Evolutionary conservation across 306 rosid genomes (phyloP).

Genomic region (Sindora glabra): DNA sequence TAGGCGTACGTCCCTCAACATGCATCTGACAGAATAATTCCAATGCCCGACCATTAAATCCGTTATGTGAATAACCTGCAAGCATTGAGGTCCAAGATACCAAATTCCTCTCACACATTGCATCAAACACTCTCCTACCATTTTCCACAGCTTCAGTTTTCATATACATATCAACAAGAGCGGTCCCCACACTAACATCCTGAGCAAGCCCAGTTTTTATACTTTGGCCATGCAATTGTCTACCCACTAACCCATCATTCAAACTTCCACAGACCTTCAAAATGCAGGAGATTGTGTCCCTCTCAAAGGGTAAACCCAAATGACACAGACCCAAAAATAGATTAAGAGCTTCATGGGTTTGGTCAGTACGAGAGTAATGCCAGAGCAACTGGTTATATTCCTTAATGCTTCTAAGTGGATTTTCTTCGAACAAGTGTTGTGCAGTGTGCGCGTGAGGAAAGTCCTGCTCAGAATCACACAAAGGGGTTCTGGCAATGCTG

Average conservation of each 20-base stretch:
- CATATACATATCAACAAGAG: constrained; percentile 86
- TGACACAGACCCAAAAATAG: constrained; percentile 30
- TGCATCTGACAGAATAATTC: constrained; percentile 48
- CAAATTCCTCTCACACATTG: constrained; percentile 61
- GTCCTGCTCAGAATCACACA: not conserved
- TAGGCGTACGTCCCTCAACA: constrained; percentile 44
- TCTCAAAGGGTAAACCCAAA: constrained; percentile 30
- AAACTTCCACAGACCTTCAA: constrained; percentile 48
- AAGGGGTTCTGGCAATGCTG: not conserved
- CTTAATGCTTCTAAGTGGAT: constrained; percentile 26
- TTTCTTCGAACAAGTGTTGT: constrained; percentile 51
- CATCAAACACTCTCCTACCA: constrained; percentile 68
- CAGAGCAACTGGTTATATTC: constrained; percentile 41
- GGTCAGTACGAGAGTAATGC: constrained; percentile 31
- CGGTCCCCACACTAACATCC: constrained; percentile 65
- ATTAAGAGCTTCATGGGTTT: constrained; percentile 39
- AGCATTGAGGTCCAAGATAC: constrained; percentile 81
- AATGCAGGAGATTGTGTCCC: constrained; percentile 44
- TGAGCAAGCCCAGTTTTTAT: constrained; percentile 48
- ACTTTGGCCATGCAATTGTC: constrained; percentile 61
- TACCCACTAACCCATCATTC: constrained; percentile 44
- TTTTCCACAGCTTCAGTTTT: constrained; percentile 42
- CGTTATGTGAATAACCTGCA: constrained; percentile 51
- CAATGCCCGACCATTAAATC: constrained; percentile 26
- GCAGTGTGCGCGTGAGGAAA: not conserved